Conservation (phyloP, 1,284 basidiomycete genomes). For the Tilletiaria anomala region DNA sequence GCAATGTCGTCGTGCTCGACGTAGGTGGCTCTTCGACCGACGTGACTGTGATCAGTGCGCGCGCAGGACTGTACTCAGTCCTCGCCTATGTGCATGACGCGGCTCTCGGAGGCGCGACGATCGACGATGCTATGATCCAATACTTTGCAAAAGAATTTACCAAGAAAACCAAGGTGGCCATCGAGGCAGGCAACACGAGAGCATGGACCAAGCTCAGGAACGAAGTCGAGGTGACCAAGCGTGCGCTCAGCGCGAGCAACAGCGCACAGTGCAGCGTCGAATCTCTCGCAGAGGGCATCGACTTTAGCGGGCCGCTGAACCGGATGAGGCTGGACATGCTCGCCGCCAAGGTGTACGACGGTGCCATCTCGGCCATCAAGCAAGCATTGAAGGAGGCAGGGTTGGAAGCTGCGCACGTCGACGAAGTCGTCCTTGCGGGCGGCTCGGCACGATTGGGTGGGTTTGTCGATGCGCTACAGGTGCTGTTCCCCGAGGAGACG, state of each 20-base stretch:
- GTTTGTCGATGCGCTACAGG: conserved; percentile 57
- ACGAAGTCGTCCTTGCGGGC: conserved; percentile 81
- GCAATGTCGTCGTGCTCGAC: conserved; percentile 48
- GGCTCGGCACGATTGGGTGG: conserved; percentile 74
- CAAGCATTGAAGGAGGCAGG: conserved; percentile 52
- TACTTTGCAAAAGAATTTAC: conserved; percentile 94
- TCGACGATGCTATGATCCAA: conserved; percentile 70
- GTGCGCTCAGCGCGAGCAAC: conserved; percentile 72
- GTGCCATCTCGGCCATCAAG: conserved; percentile 53
- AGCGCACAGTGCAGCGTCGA: conserved; percentile 82
- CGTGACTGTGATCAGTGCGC: conserved; percentile 45
- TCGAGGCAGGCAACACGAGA: conserved; percentile 49
- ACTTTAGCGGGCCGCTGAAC: conserved; percentile 85
- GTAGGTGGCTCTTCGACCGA: conserved; percentile 49
- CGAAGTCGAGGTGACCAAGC: conserved; percentile 87
- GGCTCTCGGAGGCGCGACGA: conserved; percentile 50
- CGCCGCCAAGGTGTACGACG: conserved; percentile 56
- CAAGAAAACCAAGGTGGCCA: conserved; percentile 77
- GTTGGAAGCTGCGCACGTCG: conserved; percentile 63
- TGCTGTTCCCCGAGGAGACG: conserved; percentile 60
- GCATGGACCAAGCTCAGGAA: conserved; percentile 85
- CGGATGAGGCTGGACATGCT: conserved; percentile 86
- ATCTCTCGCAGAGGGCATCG: conserved; percentile 82
- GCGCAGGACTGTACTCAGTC: conserved; percentile 47
- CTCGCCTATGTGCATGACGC: conserved; percentile 45